Conservation (phyloP, 1,284 basidiomycete species). For the Cutaneotrichosporon sp. region DNA sequence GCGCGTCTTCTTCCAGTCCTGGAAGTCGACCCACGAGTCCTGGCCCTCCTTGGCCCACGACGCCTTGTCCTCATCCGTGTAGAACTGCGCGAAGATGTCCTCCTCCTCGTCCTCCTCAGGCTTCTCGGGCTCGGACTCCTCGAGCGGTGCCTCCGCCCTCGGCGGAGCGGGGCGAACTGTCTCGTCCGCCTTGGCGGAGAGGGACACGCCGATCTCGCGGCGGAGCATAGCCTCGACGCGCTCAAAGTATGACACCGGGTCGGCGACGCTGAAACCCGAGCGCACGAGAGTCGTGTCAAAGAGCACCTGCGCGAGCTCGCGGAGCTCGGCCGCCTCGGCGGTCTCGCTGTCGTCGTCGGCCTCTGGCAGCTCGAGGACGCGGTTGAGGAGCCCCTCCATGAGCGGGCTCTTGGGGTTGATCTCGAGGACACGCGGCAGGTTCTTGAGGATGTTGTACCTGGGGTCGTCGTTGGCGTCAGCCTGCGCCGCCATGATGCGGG, state of each 20-base stretch:
- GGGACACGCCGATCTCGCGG: slow-evolving; percentile 82
- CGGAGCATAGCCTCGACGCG: slow-evolving; percentile 85
- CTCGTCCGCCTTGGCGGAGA: slow-evolving; percentile 64
- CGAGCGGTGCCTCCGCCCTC: slow-evolving; percentile 52
- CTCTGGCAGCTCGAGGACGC: slow-evolving; percentile 64
- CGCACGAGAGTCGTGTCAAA: slow-evolving; percentile 95
- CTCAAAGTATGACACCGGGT: slow-evolving; percentile 84
- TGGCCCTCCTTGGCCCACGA: slow-evolving; percentile 25
- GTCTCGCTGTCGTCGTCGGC: slow-evolving; percentile 55
- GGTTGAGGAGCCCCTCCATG: slow-evolving; percentile 80
- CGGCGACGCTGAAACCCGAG: slow-evolving; percentile 85
- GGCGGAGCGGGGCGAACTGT: slow-evolving; percentile 85
- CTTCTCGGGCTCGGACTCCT: slow-evolving; percentile 24
- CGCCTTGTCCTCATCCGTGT: not conserved
- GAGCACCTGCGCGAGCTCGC: slow-evolving; percentile 94
- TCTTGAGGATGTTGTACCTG: slow-evolving; percentile 56
- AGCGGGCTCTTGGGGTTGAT: slow-evolving; percentile 93
- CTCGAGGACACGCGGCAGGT: slow-evolving; percentile 71
- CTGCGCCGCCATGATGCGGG: slow-evolving; percentile 54
- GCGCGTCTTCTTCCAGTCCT: slow-evolving; percentile 14
- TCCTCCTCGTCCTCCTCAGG: slow-evolving; percentile 37
- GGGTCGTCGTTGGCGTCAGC: slow-evolving; percentile 53
- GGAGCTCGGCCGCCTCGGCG: slow-evolving; percentile 82
- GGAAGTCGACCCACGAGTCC: slow-evolving; percentile 39
- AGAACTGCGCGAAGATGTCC: slow-evolving; percentile 16